These are phyloP conservation scores for Claviceps pazoutovae DNA, from an alignment of 2,329 filamentous ascomycete genomes.

Conservation along the genomic window DNA sequence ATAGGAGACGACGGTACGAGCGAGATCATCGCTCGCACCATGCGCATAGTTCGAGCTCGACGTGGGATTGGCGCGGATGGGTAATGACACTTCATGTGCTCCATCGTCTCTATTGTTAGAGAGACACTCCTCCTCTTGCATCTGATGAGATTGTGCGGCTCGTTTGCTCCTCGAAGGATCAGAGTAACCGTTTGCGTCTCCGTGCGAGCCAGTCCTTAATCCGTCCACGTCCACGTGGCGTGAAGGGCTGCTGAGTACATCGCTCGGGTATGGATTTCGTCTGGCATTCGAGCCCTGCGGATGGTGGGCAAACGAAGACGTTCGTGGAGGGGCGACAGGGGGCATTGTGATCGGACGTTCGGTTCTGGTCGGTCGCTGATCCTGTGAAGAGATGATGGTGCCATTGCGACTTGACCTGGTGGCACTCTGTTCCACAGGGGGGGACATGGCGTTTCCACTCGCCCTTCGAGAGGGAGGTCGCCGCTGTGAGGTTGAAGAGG, in stretches of 20 bases:
- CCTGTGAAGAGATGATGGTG: conserved; percentile 28
- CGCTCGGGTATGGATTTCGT: conserved; percentile 29
- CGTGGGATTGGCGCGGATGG: conserved; percentile 29
- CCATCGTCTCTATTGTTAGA: conserved; percentile 27
- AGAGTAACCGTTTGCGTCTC: conserved; percentile 15
- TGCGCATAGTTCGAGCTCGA: conserved; percentile 45
- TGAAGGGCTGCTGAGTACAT: conserved; percentile 29
- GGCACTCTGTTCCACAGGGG: conserved; percentile 22
- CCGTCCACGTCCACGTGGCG: conserved; percentile 25
- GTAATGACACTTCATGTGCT: conserved; percentile 24
- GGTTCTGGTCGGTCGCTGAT: conserved; percentile 30
- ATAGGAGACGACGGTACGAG: conserved; percentile 50
- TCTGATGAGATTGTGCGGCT: conserved; percentile 11
- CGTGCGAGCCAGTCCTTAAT: conserved; percentile 20
- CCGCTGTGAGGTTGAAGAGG: conserved; percentile 37
- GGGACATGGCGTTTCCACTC: conserved; percentile 32
- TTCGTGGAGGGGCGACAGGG: conserved; percentile 58
- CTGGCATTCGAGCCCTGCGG: conserved; percentile 27
- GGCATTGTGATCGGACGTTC: conserved; percentile 48
- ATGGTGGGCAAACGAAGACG: conserved; percentile 57
- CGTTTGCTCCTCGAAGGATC: conserved; percentile 20
- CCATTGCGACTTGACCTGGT: conserved; percentile 33
- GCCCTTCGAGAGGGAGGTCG: conserved; percentile 37
- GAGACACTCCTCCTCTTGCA: conserved; percentile 26
- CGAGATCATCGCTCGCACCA: conserved; percentile 68